Evolutionary conservation across 2,329 filamentous ascomycete genomes (phyloP).

Genomic region (Acephala macrosclerotiorum): DNA sequence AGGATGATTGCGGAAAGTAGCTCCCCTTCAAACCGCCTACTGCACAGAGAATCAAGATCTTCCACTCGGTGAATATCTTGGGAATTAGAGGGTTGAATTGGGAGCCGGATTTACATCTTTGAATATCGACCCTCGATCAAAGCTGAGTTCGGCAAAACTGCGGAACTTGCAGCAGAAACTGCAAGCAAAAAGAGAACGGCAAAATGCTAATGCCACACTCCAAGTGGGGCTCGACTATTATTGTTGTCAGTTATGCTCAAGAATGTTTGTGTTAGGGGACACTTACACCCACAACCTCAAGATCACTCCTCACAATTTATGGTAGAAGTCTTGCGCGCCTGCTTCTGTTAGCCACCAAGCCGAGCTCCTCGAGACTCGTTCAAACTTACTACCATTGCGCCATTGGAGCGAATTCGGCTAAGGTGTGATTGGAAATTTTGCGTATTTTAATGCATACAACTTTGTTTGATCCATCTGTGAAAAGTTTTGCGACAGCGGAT

Average conservation of each 20-base stretch:
- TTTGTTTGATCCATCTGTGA: too few relatives aligned
- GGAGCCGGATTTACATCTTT: too few relatives aligned
- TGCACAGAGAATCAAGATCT: too few relatives aligned
- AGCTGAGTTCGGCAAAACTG: neutral
- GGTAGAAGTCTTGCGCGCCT: slow-evolving; percentile 5
- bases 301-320: neutral
- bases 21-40: too few relatives aligned
- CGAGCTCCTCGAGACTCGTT: too few relatives aligned
- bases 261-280: neutral
- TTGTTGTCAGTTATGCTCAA: neutral
- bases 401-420: neutral
- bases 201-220: neutral
- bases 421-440: neutral
- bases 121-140: too few relatives aligned
- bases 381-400: slow-evolving; percentile 4
- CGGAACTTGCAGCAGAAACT: neutral
- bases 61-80: too few relatives aligned
- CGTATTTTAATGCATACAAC: neutral
- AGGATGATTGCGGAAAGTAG: too few relatives aligned
- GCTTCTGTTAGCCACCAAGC: too few relatives aligned
- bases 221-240: slow-evolving; percentile 1
- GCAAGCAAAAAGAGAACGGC: too few relatives aligned
- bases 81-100: too few relatives aligned
- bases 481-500: too few relatives aligned
- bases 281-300: slow-evolving; percentile 7